Percentiles rank a stretch among this genome's conserved stretches.
Conservation (phyloP, 1,284 basidiomycete species). For the Ceratobasidium sp. region DNA sequence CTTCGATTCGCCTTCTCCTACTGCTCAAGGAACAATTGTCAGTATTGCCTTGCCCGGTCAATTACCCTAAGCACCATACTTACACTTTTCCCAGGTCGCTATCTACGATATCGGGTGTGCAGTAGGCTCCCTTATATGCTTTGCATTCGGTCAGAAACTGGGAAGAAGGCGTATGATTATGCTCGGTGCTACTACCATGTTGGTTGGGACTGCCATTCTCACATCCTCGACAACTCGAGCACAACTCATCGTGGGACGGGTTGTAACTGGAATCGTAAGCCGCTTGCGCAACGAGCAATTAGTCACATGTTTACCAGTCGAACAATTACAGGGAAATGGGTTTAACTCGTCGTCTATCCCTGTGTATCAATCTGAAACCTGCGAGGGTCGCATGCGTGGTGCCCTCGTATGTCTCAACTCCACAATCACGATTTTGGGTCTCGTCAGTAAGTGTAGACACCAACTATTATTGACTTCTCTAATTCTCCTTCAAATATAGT, state of each 20-base stretch:
- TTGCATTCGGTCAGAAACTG: slow-evolving; percentile 32
- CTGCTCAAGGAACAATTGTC: slow-evolving; percentile 62
- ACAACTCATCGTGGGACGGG: slow-evolving; percentile 31
- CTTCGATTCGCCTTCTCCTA: slow-evolving; percentile 60
- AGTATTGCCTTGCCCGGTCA: slow-evolving; percentile 46
- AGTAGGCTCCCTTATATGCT: slow-evolving; percentile 39
- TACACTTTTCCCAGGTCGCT: slow-evolving; percentile 50
- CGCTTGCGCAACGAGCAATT: not conserved
- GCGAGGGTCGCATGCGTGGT: slow-evolving; percentile 41
- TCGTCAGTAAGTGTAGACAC: slow-evolving; percentile 28
- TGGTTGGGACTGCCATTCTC: slow-evolving; percentile 36
- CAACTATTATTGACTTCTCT: not conserved
- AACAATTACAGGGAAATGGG: slow-evolving; percentile 22
- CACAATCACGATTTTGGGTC: slow-evolving; percentile 35
- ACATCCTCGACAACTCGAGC: slow-evolving; percentile 37
- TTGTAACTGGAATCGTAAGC: slow-evolving; percentile 35
- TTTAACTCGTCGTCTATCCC: slow-evolving; percentile 43
- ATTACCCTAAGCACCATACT: not conserved
- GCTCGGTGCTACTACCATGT: slow-evolving; percentile 42
- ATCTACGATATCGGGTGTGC: slow-evolving; percentile 51
- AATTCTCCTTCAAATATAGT: slow-evolving; percentile 5
- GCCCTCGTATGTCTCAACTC: slow-evolving; percentile 38
- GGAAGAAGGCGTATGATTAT: slow-evolving; percentile 42
- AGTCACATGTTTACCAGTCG: not conserved
- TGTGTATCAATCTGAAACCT: slow-evolving; percentile 41